These are phyloP conservation scores for Pleomassaria siparia DNA, from an alignment of 2,329 filamentous ascomycete species.

Conservation along the genomic window DNA sequence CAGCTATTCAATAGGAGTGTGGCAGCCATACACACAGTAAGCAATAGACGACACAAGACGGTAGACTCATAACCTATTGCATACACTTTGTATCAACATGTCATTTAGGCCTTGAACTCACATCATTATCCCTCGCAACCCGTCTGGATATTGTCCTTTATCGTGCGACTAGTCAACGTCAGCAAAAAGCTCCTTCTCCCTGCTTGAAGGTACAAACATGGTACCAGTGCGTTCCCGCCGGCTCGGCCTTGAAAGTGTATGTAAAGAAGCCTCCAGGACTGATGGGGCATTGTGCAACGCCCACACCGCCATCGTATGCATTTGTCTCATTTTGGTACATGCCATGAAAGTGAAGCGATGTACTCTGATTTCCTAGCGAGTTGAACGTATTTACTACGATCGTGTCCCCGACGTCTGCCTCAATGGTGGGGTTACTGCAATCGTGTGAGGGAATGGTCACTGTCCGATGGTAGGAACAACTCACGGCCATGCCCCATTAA, in stretches of 20 bases:
- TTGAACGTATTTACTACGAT: constrained; percentile 71
- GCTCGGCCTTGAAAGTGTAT: constrained; percentile 65
- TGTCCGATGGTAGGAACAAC: not conserved
- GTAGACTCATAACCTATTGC: no score
- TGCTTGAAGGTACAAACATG: not conserved
- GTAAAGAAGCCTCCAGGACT: constrained; percentile 61
- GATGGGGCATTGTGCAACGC: constrained; percentile 60
- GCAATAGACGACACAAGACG: no score
- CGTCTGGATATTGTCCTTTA: constrained; percentile 63
- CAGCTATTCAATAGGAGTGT: no score
- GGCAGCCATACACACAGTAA: no score
- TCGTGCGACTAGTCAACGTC: constrained; percentile 45
- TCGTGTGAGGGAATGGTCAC: not conserved
- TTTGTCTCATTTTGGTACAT: constrained; percentile 74
- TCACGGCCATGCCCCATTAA: constrained; percentile 71
- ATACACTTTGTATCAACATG: no score
- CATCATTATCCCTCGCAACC: constrained; percentile 66
- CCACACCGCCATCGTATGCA: constrained; percentile 67
- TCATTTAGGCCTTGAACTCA: no score
- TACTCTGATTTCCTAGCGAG: constrained; percentile 63
- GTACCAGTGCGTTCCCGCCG: constrained; percentile 9
- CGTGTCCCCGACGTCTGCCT: constrained; percentile 72
- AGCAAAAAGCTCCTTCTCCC: not conserved
- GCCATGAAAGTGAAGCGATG: constrained; percentile 75
- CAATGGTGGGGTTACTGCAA: constrained; percentile 62